These are phyloP conservation scores for Whalleya microplaca DNA, from an alignment of 2,329 filamentous ascomycete genomes.

Conservation along the genomic window DNA sequence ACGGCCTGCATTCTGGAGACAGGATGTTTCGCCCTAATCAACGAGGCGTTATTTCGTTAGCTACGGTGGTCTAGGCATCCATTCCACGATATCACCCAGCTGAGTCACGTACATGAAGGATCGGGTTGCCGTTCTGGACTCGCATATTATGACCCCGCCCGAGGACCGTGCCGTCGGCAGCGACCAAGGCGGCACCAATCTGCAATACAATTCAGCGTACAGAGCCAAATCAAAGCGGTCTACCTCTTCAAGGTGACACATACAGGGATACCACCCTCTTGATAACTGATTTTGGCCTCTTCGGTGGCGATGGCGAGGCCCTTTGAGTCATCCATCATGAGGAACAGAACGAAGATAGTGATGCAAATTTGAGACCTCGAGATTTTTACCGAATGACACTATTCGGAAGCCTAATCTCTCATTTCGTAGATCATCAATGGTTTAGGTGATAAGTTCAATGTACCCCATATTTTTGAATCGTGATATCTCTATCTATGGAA, in stretches of 20 bases:
- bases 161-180: constrained; percentile 69
- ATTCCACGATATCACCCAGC: not conserved
- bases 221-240: not conserved
- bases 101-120: constrained; percentile 64
- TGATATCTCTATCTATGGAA: too few species aligned
- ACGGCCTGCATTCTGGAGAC: constrained; percentile 74
- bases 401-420: too few species aligned
- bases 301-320: constrained; percentile 50
- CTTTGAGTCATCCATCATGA: constrained; percentile 45
- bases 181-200: constrained; percentile 65
- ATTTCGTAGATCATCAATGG: too few species aligned
- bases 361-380: too few species aligned
- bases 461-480: too few species aligned
- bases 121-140: constrained; percentile 71
- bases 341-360: not conserved
- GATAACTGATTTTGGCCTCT: constrained; percentile 49
- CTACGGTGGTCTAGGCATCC: not conserved
- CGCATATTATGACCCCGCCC: constrained; percentile 77
- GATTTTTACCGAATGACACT: too few species aligned
- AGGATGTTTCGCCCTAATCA: constrained; percentile 71
- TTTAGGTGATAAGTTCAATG: too few species aligned
- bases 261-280: constrained; percentile 54
- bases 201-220: constrained; percentile 20
- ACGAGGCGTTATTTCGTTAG: not conserved
- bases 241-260: constrained; percentile 13